Evolutionary conservation across 805 yeast species (phyloP).

Genomic region (Nematodospora valgi): DNA sequence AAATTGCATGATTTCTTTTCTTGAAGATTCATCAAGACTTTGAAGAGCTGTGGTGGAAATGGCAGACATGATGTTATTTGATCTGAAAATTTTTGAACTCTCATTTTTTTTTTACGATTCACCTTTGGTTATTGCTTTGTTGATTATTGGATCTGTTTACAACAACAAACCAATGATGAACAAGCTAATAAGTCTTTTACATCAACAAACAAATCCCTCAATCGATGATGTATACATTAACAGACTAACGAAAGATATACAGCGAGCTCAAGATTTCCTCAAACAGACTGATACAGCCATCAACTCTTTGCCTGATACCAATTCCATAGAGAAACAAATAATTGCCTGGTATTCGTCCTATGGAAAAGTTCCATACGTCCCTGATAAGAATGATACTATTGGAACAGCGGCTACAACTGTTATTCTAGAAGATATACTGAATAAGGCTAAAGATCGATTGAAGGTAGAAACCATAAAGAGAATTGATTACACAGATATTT

Average conservation of each 20-base stretch:
- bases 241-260: conserved; percentile 17
- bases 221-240: conserved; percentile 15
- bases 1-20: conserved; percentile 70
- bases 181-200: too few species aligned
- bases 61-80: conserved; percentile 24
- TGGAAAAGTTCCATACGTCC: conserved; percentile 20
- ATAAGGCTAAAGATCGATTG: neutral
- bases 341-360: conserved; percentile 19
- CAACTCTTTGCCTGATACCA: conserved; percentile 8
- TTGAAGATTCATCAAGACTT: conserved; percentile 59
- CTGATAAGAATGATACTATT: conserved; percentile 27
- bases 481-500: conserved; percentile 7
- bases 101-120: too few species aligned
- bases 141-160: too few species aligned
- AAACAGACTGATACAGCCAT: conserved; percentile 22
- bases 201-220: too few species aligned
- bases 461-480: neutral
- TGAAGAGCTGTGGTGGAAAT: conserved; percentile 35
- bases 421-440: conserved; percentile 8
- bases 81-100: too few species aligned
- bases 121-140: too few species aligned
- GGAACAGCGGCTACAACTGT: conserved; percentile 23
- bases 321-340: conserved; percentile 10
- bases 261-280: conserved; percentile 14
- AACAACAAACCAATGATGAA: neutral